Conservation (phyloP, 148 eudicot species). For the Polygonum aviculare region DNA sequence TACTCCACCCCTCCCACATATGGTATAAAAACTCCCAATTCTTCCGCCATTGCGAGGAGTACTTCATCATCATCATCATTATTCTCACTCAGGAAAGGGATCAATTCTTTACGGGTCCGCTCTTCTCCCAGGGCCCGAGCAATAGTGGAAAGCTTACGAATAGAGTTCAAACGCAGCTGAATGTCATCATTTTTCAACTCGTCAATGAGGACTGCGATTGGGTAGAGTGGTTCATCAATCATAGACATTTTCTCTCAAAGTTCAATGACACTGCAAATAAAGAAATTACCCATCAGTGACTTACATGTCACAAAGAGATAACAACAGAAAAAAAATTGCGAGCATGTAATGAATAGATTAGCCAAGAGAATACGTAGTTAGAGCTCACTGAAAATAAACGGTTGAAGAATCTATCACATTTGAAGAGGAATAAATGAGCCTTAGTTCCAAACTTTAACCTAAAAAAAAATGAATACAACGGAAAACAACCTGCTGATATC, state of each 20-base stretch:
- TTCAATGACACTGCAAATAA: constrained; percentile 1
- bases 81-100: constrained; percentile 48
- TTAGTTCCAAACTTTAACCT: not conserved
- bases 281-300: not conserved
- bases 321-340: not conserved
- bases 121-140: constrained; percentile 56
- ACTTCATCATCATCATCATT: constrained; percentile 59
- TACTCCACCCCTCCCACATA: constrained; percentile 51
- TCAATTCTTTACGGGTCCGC: constrained; percentile 46
- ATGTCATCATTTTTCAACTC: constrained; percentile 41
- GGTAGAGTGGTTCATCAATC: constrained; percentile 50
- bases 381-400: not conserved
- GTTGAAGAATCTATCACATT: not conserved
- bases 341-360: not conserved
- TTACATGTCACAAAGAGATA: not conserved
- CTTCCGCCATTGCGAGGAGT: constrained; percentile 49
- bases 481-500: not conserved
- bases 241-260: constrained; percentile 30
- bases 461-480: not conserved
- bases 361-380: not conserved
- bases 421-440: not conserved
- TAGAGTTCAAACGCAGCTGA: constrained; percentile 41
- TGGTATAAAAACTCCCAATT: constrained; percentile 46
- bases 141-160: constrained; percentile 45
- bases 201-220: constrained; percentile 36